Conservation (phyloP, 2,329 filamentous ascomycete species). For the Colletotrichum chlorophyti region DNA sequence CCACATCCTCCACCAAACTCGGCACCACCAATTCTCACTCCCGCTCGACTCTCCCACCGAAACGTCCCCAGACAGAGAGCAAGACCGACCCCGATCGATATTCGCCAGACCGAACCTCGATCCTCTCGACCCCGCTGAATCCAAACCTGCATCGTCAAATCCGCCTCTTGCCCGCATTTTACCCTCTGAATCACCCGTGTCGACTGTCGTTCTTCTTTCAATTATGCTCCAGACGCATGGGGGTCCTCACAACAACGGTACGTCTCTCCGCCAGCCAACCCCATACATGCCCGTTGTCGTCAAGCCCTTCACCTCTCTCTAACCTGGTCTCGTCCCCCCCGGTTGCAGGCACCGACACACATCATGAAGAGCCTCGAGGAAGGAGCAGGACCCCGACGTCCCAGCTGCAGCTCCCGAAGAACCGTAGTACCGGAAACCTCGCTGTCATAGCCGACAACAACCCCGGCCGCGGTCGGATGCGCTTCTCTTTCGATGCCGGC, state of each 20-base stretch:
- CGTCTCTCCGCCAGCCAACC: constrained; percentile 28
- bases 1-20: constrained; percentile 1
- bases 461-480: constrained; percentile 67
- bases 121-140: constrained; percentile 29
- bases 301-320: constrained; percentile 12
- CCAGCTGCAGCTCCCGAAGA: constrained; percentile 64
- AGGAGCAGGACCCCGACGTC: constrained; percentile 51
- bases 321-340: constrained; percentile 32
- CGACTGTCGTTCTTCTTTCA: constrained; percentile 31
- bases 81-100: constrained; percentile 14
- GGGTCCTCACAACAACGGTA: constrained; percentile 49
- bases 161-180: constrained; percentile 23
- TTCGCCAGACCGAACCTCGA: constrained; percentile 3
- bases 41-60: background rate
- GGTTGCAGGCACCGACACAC: constrained; percentile 48
- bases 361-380: constrained; percentile 47
- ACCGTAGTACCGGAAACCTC: constrained; percentile 70
- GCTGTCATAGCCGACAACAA: constrained; percentile 50
- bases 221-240: constrained; percentile 53
- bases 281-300: background rate
- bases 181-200: constrained; percentile 11
- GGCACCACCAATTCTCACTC: constrained; percentile 17
- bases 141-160: constrained; percentile 27
- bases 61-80: constrained; percentile 3
- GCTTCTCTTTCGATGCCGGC: constrained; percentile 80